Percentiles rank a stretch among this genome's conserved stretches.
Evolutionary conservation across 495 filamentous ascomycete species (phyloP).

Genomic region (Penicillium atrosanguineum): DNA sequence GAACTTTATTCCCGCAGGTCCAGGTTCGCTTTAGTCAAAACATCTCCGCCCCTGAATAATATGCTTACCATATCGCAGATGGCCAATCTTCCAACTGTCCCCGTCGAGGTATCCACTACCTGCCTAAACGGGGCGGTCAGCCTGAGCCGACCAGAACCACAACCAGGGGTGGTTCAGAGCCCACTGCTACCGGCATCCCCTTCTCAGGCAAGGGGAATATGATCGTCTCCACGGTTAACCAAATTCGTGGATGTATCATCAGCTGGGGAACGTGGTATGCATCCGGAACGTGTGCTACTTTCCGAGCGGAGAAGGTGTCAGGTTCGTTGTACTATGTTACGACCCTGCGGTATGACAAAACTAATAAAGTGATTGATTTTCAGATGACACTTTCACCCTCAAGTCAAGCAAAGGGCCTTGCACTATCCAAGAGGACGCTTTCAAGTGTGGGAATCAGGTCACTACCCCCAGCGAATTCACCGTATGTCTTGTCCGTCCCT

Average conservation of each 20-base stretch:
- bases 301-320: slow-evolving; percentile 49
- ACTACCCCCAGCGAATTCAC: slow-evolving; percentile 43
- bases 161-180: slow-evolving; percentile 29
- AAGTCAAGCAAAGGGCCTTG: slow-evolving; percentile 60
- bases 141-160: slow-evolving; percentile 39
- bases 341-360: not conserved
- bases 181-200: slow-evolving; percentile 42
- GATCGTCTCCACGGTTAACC: slow-evolving; percentile 51
- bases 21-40: slow-evolving; percentile 39
- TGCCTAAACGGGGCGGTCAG: slow-evolving; percentile 53
- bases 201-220: slow-evolving; percentile 60
- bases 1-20: slow-evolving; percentile 62
- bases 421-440: slow-evolving; percentile 42
- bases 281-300: slow-evolving; percentile 68
- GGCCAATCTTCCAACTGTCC: slow-evolving; percentile 64
- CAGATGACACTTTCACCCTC: slow-evolving; percentile 56
- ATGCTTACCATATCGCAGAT: slow-evolving; percentile 31
- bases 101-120: slow-evolving; percentile 58
- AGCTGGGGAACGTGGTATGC: slow-evolving; percentile 67
- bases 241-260: slow-evolving; percentile 65
- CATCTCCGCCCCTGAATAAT: not conserved
- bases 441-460: slow-evolving; percentile 51
- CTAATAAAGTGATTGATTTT: not conserved
- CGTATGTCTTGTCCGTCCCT: slow-evolving; percentile 27
- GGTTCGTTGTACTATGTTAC: slow-evolving; percentile 28